Percentiles rank a stretch among this genome's conserved stretches.
These are phyloP conservation scores for Apostasia shenzhenica DNA, from an alignment of 106 monocot species.

Conservation along the genomic window DNA sequence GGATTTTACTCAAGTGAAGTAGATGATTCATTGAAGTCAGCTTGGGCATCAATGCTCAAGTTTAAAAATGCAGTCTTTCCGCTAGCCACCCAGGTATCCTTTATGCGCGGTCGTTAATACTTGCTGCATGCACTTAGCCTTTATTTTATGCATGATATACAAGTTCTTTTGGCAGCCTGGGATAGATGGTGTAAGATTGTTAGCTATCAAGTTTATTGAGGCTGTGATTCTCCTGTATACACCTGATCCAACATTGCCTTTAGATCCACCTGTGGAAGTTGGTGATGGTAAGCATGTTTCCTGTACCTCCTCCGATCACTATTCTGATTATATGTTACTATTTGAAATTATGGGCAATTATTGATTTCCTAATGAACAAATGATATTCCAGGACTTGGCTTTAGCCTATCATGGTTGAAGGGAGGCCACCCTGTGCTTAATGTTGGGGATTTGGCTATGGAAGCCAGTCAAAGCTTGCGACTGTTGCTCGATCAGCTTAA, in stretches of 20 bases:
- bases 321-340: not conserved
- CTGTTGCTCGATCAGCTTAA: constrained; percentile 87
- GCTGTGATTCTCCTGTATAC: constrained; percentile 78
- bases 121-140: constrained; percentile 4
- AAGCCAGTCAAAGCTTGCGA: constrained; percentile 79
- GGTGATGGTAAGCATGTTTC: constrained; percentile 29
- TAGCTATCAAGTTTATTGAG: constrained; percentile 83
- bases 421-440: constrained; percentile 78
- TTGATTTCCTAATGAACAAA: not conserved
- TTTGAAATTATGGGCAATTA: not conserved
- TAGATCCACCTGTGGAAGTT: constrained; percentile 52
- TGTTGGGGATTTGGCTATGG: constrained; percentile 72
- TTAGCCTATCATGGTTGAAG: constrained; percentile 85
- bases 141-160: not conserved
- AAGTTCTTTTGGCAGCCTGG: constrained; percentile 34
- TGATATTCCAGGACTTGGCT: constrained; percentile 28
- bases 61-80: constrained; percentile 66
- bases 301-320: too few species aligned
- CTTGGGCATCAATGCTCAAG: constrained; percentile 74
- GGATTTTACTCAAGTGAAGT: constrained; percentile 65
- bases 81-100: constrained; percentile 66
- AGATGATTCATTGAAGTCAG: constrained; percentile 42
- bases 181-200: constrained; percentile 67
- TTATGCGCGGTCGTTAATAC: not conserved
- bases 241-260: constrained; percentile 67